These are phyloP conservation scores for Fermentozyma sake DNA, from an alignment of 1,139 yeast species.

Conservation along the genomic window DNA sequence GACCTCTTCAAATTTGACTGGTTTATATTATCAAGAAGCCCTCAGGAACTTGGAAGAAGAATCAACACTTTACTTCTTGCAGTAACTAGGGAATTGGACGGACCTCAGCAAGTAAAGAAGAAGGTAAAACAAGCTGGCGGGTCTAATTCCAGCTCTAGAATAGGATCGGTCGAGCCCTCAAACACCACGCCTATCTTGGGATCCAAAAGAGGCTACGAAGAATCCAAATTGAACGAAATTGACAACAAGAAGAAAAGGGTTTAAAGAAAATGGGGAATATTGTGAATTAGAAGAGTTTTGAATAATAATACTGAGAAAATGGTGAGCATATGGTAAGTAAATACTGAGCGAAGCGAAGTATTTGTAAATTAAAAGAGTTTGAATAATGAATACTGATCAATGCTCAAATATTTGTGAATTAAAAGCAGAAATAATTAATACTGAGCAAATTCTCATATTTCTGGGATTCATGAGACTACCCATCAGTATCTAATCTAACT, in stretches of 20 bases:
- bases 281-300: too few species aligned
- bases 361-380: too few species aligned
- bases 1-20: conserved; percentile 85
- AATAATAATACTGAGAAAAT: too few species aligned
- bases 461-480: too few species aligned
- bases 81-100: conserved; percentile 75
- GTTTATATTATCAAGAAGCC: conserved; percentile 80
- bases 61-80: conserved; percentile 75
- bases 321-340: too few species aligned
- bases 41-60: conserved; percentile 80
- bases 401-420: too few species aligned
- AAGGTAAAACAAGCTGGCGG: conserved; percentile 21
- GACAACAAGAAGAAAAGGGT: conserved; percentile 6
- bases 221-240: conserved; percentile 3
- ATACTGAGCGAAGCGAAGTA: too few species aligned
- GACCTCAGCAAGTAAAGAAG: conserved; percentile 46
- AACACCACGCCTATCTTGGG: conserved; percentile 8
- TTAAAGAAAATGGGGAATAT: background rate
- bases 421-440: too few species aligned
- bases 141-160: conserved; percentile 28
- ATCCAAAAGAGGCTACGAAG: conserved; percentile 10
- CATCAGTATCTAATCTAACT: too few species aligned
- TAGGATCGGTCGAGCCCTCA: conserved; percentile 32
- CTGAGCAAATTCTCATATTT: too few species aligned
- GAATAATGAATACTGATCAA: too few species aligned